Evolutionary conservation across 2,329 filamentous ascomycete genomes (phyloP), one percentile per base, ranked within the genome.

Genomic region (Fusarium poae): DNA sequence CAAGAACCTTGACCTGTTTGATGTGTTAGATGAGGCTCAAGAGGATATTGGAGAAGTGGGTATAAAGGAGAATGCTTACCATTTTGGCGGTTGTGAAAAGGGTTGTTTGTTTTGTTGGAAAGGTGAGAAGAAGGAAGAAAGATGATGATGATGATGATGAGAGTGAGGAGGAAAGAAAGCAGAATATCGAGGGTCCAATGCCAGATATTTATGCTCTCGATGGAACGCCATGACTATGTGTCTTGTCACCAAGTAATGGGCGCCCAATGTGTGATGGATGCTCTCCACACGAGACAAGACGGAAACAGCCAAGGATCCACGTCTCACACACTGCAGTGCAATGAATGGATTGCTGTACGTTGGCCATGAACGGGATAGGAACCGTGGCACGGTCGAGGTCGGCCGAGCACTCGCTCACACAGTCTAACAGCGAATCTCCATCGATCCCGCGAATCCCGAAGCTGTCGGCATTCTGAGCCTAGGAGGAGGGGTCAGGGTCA

Each of bases 1-100:
- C 86, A 79, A 97, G 91, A 83, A 97, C 92, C 86, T 97, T 97
- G 85, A 94, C 94, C 94, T 97, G 75, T 77, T 76, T 46, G 25
- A 16, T 15, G 21, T 62, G 71, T 74, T 64, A 74, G 70, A 56
- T 57, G 65, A 60, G 55, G 57, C 64, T 59, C 48, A 42, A 59
- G 34, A 35, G 34, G 48, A 51, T 49, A 52, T 46, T 37, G 39
- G 52, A 46, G n/a, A 45, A 29, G 44, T 57, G 23, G 29, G 53
- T 12, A 55, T 42, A 21, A 34, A 34, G 52, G 49, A 23, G 27
- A 37, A 59, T 49, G 53, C 73, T 62, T 75, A 75, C 73, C 73
- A 75, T 75, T 73, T 72, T 77, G 67, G 69, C 69, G 71, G 65
- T 73, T 68, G 57, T 68, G 40, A 44, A 34, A 54, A 57, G 50